Evolutionary conservation across 2,329 filamentous ascomycete species (phyloP), one percentile per base, ranked within the genome.

Genomic region (Penicillium oxalicum): DNA sequence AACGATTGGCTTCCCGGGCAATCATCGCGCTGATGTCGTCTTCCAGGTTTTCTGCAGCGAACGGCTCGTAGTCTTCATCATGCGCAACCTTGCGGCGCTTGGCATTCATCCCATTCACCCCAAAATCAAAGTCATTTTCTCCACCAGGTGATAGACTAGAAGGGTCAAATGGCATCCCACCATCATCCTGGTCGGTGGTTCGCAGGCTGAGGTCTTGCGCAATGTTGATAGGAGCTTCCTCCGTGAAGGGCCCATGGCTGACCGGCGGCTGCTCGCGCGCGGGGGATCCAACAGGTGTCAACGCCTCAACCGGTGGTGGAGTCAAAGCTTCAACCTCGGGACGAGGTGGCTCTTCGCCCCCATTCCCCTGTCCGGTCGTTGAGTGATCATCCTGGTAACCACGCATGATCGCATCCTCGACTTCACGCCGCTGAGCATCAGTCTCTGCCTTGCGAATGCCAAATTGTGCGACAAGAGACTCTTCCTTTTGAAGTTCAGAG

Each of bases 321-420:
- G 91, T 96, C 48, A 96, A 77, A 5, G 84, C 87, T 68, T 97
- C 91, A 49, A 95, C 78, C 58, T 91, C 83, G 1, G 91, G 91
- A 32, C 88, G 83, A 45, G 51, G n/a, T 11, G 59, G 40, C 68
- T 69, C 33, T 37, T 65, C 57, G 54, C 61, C 55, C n/a, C 59
- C 49, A 8, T 62, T 57, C 35, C 60, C 58, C 29, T 70, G 52
- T 58, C 75, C 63, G 42, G 74, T 68, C 7, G 74, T 72, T 44
- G 75, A 73, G 3, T 75, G 71, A 8, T 80, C 74, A 7, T 83
- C 78, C 1, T 81, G 79, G 11, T 95, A 78, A 7, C 88, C 88
- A 44, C 86, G 82, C 79, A 98, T 89, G 58, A 98, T 97, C 42
- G 82, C 85, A 56, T 91, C 82, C 68, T 98, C 93, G 6, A 98